Evolutionary conservation across 2,329 filamentous ascomycete genomes (phyloP).

Genomic region (Epichloe amarillans): DNA sequence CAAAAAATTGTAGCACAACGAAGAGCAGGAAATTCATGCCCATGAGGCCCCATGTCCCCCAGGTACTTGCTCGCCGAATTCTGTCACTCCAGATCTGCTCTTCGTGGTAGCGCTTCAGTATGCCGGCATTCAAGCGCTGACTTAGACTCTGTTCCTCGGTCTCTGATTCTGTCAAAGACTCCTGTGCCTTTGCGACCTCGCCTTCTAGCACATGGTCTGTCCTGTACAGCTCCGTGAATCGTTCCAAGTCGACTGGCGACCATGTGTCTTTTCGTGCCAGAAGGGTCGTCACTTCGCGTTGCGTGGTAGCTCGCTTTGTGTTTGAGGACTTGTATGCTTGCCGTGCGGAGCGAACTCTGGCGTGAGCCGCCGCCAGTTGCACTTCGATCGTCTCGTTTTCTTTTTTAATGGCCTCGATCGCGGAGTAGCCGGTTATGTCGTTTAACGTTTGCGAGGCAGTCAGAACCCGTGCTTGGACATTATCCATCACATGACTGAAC

Average conservation of each 20-base stretch:
- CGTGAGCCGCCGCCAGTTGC: slow-evolving; percentile 45
- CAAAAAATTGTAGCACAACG: slow-evolving; percentile 70
- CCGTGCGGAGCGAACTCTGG: slow-evolving; percentile 57
- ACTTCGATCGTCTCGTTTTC: slow-evolving; percentile 58
- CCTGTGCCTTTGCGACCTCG: slow-evolving; percentile 58
- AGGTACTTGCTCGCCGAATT: slow-evolving; percentile 89
- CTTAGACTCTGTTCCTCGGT: slow-evolving; percentile 65
- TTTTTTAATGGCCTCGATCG: slow-evolving; percentile 73
- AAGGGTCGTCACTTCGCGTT: slow-evolving; percentile 89
- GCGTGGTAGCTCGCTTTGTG: slow-evolving; percentile 68
- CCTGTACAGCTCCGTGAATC: slow-evolving; percentile 86
- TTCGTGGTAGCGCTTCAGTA: slow-evolving; percentile 88
- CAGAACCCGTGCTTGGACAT: slow-evolving; percentile 72
- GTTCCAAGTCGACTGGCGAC: slow-evolving; percentile 75
- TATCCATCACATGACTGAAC: slow-evolving; percentile 59
- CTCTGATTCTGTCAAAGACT: slow-evolving; percentile 62
- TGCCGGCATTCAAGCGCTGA: slow-evolving; percentile 63
- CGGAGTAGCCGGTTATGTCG: slow-evolving; percentile 84
- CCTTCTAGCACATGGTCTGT: slow-evolving; percentile 90
- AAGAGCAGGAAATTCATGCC: slow-evolving; percentile 88
- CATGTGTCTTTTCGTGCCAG: slow-evolving; percentile 90
- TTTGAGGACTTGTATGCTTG: slow-evolving; percentile 72
- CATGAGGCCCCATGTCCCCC: slow-evolving; percentile 98
- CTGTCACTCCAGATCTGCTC: slow-evolving; percentile 99
- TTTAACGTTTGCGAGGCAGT: slow-evolving; percentile 81